These are phyloP conservation scores for Mucor circinelloides DNA, from an alignment of 371 early-diverging fungal genomes.

Conservation along the genomic window DNA sequence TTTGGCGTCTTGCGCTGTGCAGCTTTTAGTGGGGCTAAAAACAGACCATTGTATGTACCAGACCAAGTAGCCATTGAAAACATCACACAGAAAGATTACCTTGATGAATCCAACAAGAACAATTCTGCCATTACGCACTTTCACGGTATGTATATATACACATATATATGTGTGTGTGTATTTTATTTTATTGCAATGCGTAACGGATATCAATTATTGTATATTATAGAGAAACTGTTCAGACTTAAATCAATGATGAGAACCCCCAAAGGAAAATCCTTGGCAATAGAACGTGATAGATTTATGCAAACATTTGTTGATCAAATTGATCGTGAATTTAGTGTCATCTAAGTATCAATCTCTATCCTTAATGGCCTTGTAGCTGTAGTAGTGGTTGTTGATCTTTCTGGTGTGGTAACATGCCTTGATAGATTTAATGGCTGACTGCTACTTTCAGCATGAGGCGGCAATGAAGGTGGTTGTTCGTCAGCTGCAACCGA, in stretches of 20 bases:
- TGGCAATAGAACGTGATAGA: constrained; percentile 57
- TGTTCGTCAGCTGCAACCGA: not conserved
- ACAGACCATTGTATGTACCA: constrained; percentile 64
- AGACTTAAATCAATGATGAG: constrained; percentile 62
- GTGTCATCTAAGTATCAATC: not conserved
- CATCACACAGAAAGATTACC: constrained; percentile 62
- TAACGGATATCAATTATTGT: not conserved
- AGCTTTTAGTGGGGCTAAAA: constrained; percentile 71
- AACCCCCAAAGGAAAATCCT: constrained; percentile 51
- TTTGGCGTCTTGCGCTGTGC: constrained; percentile 79
- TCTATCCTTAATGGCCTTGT: not conserved
- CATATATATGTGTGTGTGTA: not conserved
- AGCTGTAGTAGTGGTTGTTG: not conserved
- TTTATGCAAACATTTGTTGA: constrained; percentile 58
- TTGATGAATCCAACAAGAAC: constrained; percentile 40
- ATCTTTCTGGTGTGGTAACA: constrained; percentile 5
- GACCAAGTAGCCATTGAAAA: constrained; percentile 45
- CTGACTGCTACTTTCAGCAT: not conserved
- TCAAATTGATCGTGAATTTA: constrained; percentile 49
- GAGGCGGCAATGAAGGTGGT: not conserved
- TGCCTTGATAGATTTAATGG: constrained; percentile 18
- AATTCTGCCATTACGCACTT: constrained; percentile 72
- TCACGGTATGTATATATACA: constrained; percentile 61
- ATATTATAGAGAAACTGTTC: constrained; percentile 61
- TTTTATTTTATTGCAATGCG: not conserved